A percentile compares a stretch with the other conserved stretches of the same genome.
These are phyloP conservation scores for Pulveroboletus sp. DNA, from an alignment of 768 basidiomycete genomes.

Conservation along the genomic window DNA sequence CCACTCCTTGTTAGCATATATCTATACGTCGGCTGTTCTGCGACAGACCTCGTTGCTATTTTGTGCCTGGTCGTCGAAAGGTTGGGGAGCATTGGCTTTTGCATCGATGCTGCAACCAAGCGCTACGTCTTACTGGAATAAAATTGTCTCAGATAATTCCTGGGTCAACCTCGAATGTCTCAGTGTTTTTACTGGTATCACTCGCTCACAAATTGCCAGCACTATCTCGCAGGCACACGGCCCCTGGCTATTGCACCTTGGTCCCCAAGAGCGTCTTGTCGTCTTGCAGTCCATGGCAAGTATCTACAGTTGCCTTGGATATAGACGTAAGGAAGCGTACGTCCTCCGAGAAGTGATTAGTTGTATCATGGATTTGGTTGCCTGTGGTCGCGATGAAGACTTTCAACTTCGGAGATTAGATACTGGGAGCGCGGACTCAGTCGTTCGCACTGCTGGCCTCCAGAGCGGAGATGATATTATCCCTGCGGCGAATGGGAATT, in stretches of 20 bases:
- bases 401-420: conserved; percentile 41
- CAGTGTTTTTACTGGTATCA: conserved; percentile 62
- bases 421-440: conserved; percentile 38
- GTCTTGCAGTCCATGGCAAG: conserved; percentile 68
- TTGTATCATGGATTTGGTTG: conserved; percentile 77
- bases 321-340: conserved; percentile 84
- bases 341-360: conserved; percentile 82
- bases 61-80: conserved; percentile 80
- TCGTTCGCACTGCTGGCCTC: conserved; percentile 43
- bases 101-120: conserved; percentile 68
- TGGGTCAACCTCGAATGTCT: conserved; percentile 60
- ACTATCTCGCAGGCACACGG: conserved; percentile 74
- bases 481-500: conserved; percentile 40
- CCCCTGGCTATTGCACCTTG: conserved; percentile 81
- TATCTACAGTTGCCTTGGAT: conserved; percentile 76
- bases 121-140: conserved; percentile 54
- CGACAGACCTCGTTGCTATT: conserved; percentile 73
- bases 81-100: conserved; percentile 79
- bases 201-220: conserved; percentile 60
- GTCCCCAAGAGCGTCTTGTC: conserved; percentile 67
- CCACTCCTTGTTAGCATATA: conserved; percentile 57
- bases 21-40: conserved; percentile 63
- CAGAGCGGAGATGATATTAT: conserved; percentile 24
- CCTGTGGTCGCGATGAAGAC: conserved; percentile 78
- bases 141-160: conserved; percentile 47